These are phyloP conservation scores for Plasmodium coatneyi DNA, from an alignment of 169 alveolate species.

Conservation along the genomic window DNA sequence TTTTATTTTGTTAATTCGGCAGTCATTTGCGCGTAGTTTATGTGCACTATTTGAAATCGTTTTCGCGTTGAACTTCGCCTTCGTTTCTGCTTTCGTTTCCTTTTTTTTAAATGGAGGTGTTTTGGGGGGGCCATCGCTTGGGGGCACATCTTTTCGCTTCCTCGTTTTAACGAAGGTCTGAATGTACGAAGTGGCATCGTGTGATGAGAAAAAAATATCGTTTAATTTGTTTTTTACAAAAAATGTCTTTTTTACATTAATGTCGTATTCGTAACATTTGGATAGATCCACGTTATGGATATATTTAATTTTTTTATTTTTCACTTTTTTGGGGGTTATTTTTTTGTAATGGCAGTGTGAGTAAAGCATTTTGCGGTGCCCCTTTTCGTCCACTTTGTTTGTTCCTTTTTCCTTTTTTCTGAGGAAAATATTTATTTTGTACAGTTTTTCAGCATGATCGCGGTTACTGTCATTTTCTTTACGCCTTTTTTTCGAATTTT, in stretches of 20 bases:
- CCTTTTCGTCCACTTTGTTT: background rate
- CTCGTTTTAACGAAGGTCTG: conserved; percentile 37
- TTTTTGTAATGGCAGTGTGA: conserved; percentile 12
- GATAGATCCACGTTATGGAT: conserved; percentile 33
- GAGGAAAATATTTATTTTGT: background rate
- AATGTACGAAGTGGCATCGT: conserved; percentile 18
- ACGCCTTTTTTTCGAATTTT: background rate
- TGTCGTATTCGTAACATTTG: conserved; percentile 43
- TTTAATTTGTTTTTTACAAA: conserved; percentile 53
- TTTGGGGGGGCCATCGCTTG: background rate
- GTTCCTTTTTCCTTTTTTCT: conserved; percentile 11
- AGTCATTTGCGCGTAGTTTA: background rate
- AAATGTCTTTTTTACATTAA: conserved; percentile 21
- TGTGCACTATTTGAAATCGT: background rate
- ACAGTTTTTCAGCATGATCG: background rate
- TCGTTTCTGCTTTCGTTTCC: background rate
- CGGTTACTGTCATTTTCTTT: background rate
- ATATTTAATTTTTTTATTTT: conserved; percentile 69
- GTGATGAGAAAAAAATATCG: conserved; percentile 20
- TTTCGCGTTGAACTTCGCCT: background rate
- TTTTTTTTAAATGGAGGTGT: background rate
- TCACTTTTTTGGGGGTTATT: conserved; percentile 20
- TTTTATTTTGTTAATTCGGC: conserved; percentile 53
- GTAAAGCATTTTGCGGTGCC: background rate
- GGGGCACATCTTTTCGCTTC: background rate